These are phyloP conservation scores for Tricholoma sp. DNA, from an alignment of 768 basidiomycete species.

Conservation along the genomic window DNA sequence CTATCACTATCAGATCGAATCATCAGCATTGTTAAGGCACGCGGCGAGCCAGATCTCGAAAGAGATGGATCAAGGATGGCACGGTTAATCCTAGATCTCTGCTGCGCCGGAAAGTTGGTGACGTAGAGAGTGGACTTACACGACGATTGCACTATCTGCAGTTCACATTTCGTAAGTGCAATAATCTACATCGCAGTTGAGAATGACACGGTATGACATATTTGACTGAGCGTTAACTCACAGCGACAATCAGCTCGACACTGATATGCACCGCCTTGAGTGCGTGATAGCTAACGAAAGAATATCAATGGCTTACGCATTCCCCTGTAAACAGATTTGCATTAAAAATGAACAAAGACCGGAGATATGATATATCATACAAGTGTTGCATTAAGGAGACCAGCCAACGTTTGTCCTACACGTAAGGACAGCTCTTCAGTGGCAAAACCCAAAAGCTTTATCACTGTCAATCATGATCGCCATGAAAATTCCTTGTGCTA, in stretches of 20 bases:
- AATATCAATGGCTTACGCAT: constrained; percentile 31
- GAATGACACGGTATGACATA: neutral
- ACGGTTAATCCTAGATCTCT: neutral
- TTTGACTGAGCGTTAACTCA: constrained; percentile 30
- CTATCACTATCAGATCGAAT: constrained; percentile 51
- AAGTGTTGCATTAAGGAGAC: constrained; percentile 80
- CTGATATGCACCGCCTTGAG: constrained; percentile 21
- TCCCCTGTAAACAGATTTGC: constrained; percentile 42
- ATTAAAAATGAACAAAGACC: constrained; percentile 21
- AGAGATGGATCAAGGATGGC: neutral
- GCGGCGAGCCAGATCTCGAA: neutral
- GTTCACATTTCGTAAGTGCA: constrained; percentile 47
- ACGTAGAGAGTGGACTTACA: constrained; percentile 40
- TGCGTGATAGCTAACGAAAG: neutral
- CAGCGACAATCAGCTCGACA: constrained; percentile 74
- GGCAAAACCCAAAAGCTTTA: constrained; percentile 72
- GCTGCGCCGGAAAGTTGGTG: neutral
- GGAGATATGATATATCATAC: constrained; percentile 31
- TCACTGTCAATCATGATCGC: neutral
- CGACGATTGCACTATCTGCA: constrained; percentile 76
- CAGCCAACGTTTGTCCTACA: constrained; percentile 79
- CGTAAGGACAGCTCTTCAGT: constrained; percentile 82
- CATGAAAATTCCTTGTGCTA: neutral
- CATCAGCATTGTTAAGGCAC: constrained; percentile 4
- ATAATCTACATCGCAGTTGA: constrained; percentile 33